A percentile compares a stretch with the other conserved stretches of the same genome.
phyloP scores from a whole-genome alignment of 306 rosid species.

The Acacia melanoxylon region DNA sequence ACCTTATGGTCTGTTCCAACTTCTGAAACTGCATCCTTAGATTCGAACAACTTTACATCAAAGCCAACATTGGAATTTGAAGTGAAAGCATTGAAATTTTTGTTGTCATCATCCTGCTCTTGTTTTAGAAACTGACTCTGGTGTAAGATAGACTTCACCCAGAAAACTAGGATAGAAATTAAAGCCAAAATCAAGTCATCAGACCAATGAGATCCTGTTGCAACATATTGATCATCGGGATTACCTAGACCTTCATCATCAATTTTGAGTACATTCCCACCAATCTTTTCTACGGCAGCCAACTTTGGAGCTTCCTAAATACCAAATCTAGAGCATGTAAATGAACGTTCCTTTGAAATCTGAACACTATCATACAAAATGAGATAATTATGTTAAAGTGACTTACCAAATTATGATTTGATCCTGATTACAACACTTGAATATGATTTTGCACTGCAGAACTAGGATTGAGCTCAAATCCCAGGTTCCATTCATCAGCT shows the following conservation, averaged over 20 bases:
- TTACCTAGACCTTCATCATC: slow-evolving; percentile 33
- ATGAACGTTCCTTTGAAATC: slow-evolving; percentile 13
- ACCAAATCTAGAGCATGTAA: slow-evolving; percentile 30
- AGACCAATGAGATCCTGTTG: slow-evolving; percentile 42
- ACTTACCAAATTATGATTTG: slow-evolving; percentile 58
- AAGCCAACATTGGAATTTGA: slow-evolving; percentile 35
- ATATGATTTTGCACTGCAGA: slow-evolving; percentile 32
- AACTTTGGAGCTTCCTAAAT: slow-evolving; percentile 53
- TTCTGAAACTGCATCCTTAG: slow-evolving; percentile 40
- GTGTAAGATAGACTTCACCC: slow-evolving; percentile 33
- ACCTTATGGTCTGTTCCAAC: slow-evolving; percentile 48
- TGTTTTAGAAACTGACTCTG: slow-evolving; percentile 38
- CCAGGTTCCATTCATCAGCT: slow-evolving; percentile 47
- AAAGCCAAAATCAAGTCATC: slow-evolving; percentile 48
- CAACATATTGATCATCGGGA: slow-evolving; percentile 38
- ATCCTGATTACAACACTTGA: slow-evolving; percentile 36
- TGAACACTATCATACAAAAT: slow-evolving; percentile 16
- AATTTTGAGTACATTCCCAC: slow-evolving; percentile 27
- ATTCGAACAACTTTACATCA: slow-evolving; percentile 42
- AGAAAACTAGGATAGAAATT: slow-evolving; percentile 44
- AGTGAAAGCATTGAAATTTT: slow-evolving; percentile 35
- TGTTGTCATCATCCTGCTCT: slow-evolving; percentile 33
- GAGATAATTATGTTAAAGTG: slow-evolving; percentile 28
- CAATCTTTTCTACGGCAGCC: slow-evolving; percentile 30
- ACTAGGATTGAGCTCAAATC: slow-evolving; percentile 52